Conservation (phyloP, 2,329 filamentous ascomycete genomes). For the Chaetomium globosum region DNA sequence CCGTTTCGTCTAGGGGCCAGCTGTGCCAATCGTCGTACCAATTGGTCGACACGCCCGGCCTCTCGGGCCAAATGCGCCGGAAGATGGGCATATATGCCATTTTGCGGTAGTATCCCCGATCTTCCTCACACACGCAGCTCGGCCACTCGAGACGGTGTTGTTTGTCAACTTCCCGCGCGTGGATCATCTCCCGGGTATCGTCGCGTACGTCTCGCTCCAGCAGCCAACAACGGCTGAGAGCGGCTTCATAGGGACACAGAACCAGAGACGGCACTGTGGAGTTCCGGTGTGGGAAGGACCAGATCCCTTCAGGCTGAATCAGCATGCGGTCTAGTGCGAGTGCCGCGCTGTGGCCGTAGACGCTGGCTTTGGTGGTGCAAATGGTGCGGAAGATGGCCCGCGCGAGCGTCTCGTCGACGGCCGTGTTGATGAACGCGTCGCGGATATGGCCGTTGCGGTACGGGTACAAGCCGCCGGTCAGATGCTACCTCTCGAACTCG, state of each 20-base stretch:
- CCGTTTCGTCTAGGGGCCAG: constrained; percentile 2
- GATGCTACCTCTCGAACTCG: not conserved
- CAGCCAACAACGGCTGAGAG: constrained; percentile 6
- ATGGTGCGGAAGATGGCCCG: constrained; percentile 16
- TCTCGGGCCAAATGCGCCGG: constrained; percentile 11
- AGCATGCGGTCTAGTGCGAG: not conserved
- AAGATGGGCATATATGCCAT: constrained; percentile 1
- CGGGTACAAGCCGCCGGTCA: not conserved
- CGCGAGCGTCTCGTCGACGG: constrained; percentile 23
- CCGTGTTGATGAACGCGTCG: constrained; percentile 21
- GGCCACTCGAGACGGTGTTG: not conserved
- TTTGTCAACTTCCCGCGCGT: not conserved
- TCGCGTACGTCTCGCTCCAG: constrained; percentile 8
- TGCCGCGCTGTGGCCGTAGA: constrained; percentile 3
- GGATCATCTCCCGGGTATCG: not conserved
- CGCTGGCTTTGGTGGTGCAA: constrained; percentile 1
- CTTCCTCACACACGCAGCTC: not conserved
- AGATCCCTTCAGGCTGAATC: not conserved
- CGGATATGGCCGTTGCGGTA: constrained; percentile 18
- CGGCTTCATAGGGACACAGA: not conserved
- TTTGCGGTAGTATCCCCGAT: not conserved
- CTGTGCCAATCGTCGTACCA: constrained; percentile 10
- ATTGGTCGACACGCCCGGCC: not conserved
- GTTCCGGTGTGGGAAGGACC: constrained; percentile 1
- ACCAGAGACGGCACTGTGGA: not conserved